Base-by-base conservation (phyloP, 164 flowering plant species). In the Warburgia ugandensis region DNA sequence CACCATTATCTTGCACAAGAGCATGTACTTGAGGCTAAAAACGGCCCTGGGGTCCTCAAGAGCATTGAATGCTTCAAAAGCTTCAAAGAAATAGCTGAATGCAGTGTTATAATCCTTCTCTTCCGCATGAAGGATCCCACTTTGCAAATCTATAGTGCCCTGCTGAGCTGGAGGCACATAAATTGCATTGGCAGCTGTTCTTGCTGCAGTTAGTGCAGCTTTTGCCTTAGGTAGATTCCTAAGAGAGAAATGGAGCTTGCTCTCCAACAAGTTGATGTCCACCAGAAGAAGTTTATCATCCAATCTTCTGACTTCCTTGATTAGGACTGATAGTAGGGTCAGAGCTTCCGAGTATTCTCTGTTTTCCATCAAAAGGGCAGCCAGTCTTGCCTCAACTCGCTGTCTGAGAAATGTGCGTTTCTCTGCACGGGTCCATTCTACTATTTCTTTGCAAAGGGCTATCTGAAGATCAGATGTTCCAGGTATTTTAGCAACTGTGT, bases 161-260 rank as follows among this genome's bases (percentile, higher is more conserved):
- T n/a, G n/a, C n/a, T n/a, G n/a, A n/a, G n/a, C n/a, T n/a, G n/a
- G n/a, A n/a, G n/a, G n/a, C n/a, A n/a, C n/a, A n/a, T n/a, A n/a
- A 1, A 78, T 76, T 14, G 84, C 77, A 70, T 78, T 78, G n/a
- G 84, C 81, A 26, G 84, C 81, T 14, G 81, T 78, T 60, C 81
- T 71, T 17, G 84, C 84, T 3, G 84, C 84, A 1, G 84, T 78
- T 22, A 78, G 71, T 50, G 83, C 74, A 45, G 83, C 78, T 55
- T 75, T 78, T n/a, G 83, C 83, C 61, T 78, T 78, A 4, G 80
- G 85, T 9, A 75, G 75, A 55, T 79, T 77, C 46, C 74, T 68
- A 28, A 78, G 36, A 11, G 78, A 73, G 58, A 78, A 78, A 39
- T 78, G 83, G 29, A 78, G 85, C 65, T 77, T 75, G 39, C 83